Evolutionary conservation across 2,329 filamentous ascomycete species (phyloP).

Genomic region (Sarocladiaceae sp.): DNA sequence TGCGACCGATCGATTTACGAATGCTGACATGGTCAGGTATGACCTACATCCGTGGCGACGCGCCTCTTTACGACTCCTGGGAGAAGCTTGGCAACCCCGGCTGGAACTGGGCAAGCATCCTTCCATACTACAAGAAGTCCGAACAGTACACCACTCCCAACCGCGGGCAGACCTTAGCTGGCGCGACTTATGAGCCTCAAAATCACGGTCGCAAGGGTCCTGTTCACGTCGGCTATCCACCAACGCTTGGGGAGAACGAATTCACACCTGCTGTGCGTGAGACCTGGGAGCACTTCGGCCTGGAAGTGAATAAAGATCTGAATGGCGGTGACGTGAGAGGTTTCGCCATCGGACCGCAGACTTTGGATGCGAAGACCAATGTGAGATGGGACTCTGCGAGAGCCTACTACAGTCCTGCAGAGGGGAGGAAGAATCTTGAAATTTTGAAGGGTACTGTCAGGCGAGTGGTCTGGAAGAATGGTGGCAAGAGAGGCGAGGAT

Average conservation of each 20-base stretch:
- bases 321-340: conserved; percentile 35
- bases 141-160: conserved; percentile 31
- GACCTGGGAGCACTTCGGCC: conserved; percentile 28
- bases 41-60: conserved; percentile 41
- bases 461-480: conserved; percentile 22
- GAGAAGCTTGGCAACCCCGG: conserved; percentile 36
- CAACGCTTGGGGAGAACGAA: conserved; percentile 26
- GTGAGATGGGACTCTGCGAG: conserved; percentile 36
- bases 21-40: too few relatives aligned
- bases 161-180: conserved; percentile 26
- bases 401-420: conserved; percentile 36
- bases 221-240: conserved; percentile 32
- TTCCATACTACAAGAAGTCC: conserved; percentile 42
- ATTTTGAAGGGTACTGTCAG: conserved; percentile 33
- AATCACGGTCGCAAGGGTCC: conserved; percentile 31
- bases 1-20: too few relatives aligned
- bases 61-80: conserved; percentile 38
- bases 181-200: conserved; percentile 27
- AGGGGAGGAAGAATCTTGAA: conserved; percentile 30
- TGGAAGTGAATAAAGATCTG: conserved; percentile 30
- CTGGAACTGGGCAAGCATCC: conserved; percentile 41
- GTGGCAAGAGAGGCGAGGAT: conserved; percentile 14
- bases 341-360: conserved; percentile 33
- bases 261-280: conserved; percentile 23
- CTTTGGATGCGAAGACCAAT: conserved; percentile 31